Evolutionary conservation across 768 basidiomycete genomes (phyloP).

Genomic region (Mycena pura): DNA sequence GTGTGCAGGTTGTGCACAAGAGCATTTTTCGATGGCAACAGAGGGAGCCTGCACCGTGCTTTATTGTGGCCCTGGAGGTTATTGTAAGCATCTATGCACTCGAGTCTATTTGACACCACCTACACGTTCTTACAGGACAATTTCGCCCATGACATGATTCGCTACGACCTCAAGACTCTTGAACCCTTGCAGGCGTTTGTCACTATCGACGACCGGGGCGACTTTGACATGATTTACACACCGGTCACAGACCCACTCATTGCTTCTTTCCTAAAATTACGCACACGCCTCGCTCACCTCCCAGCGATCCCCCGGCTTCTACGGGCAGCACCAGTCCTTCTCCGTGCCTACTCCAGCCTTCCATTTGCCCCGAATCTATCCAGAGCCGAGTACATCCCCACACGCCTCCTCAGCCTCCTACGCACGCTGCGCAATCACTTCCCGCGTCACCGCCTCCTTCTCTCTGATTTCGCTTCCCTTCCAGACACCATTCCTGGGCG

Average conservation of each 20-base stretch:
- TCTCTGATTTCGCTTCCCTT: slow-evolving; percentile 90
- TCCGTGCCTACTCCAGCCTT: slow-evolving; percentile 69
- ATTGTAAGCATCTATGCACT: slow-evolving; percentile 61
- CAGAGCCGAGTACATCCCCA: slow-evolving; percentile 88
- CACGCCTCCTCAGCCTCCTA: slow-evolving; percentile 85
- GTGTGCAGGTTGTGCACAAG: slow-evolving; percentile 71
- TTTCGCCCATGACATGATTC: slow-evolving; percentile 93
- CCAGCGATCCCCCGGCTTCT: slow-evolving; percentile 65
- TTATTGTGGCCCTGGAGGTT: slow-evolving; percentile 94
- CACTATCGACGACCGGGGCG: slow-evolving; percentile 77
- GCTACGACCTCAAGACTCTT: slow-evolving; percentile 83
- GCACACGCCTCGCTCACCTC: slow-evolving; percentile 62
- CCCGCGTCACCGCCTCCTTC: slow-evolving; percentile 90
- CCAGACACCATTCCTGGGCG: slow-evolving; percentile 84
- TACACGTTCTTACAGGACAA: slow-evolving; percentile 75
- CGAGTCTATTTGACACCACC: background rate
- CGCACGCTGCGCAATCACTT: slow-evolving; percentile 83
- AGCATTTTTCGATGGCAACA: slow-evolving; percentile 88
- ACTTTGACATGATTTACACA: slow-evolving; percentile 85
- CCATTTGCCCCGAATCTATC: slow-evolving; percentile 67
- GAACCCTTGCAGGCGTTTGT: slow-evolving; percentile 87
- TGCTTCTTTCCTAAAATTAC: slow-evolving; percentile 74
- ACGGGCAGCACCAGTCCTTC: slow-evolving; percentile 58
- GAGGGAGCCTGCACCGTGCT: slow-evolving; percentile 84
- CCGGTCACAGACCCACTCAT: slow-evolving; percentile 88